Evolutionary conservation across 2,329 filamentous ascomycete species (phyloP).

Genomic region (Sphaceloma murrayae): DNA sequence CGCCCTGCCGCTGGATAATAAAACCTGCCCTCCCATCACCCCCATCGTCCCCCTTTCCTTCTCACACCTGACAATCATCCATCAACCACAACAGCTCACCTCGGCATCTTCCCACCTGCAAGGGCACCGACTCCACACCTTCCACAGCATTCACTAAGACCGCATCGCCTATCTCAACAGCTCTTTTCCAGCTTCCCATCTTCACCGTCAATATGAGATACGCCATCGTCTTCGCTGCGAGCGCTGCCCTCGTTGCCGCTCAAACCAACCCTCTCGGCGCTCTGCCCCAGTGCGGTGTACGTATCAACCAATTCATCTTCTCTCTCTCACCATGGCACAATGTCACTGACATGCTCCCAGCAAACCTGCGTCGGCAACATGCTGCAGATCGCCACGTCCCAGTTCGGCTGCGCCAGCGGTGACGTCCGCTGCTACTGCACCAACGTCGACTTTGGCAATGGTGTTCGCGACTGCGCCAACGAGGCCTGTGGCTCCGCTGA

Average conservation of each 20-base stretch:
- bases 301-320: conserved; percentile 17
- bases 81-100: conserved; percentile 4
- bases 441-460: conserved; percentile 30
- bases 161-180: conserved; percentile 8
- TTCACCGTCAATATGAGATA: conserved; percentile 28
- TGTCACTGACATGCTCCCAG: conserved; percentile 19
- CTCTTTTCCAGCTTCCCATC: conserved; percentile 9
- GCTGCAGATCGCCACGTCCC: conserved; percentile 24
- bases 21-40: conserved; percentile 3
- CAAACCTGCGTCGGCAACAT: conserved; percentile 32
- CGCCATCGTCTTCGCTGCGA: conserved; percentile 24
- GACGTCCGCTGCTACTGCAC: conserved; percentile 31
- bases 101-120: conserved; percentile 10
- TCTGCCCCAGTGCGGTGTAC: conserved; percentile 31
- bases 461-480: conserved; percentile 32
- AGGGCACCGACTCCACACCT: conserved; percentile 2
- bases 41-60: not conserved
- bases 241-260: conserved; percentile 28
- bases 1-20: too few species aligned
- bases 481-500: conserved; percentile 25
- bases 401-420: conserved; percentile 26
- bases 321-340: conserved; percentile 4
- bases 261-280: conserved; percentile 23
- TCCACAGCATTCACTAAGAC: conserved; percentile 4
- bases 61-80: not conserved